A percentile compares a stretch with the other conserved stretches of the same genome.
Conservation (phyloP, 306 rosid genomes). For the Rosa multiflora region DNA sequence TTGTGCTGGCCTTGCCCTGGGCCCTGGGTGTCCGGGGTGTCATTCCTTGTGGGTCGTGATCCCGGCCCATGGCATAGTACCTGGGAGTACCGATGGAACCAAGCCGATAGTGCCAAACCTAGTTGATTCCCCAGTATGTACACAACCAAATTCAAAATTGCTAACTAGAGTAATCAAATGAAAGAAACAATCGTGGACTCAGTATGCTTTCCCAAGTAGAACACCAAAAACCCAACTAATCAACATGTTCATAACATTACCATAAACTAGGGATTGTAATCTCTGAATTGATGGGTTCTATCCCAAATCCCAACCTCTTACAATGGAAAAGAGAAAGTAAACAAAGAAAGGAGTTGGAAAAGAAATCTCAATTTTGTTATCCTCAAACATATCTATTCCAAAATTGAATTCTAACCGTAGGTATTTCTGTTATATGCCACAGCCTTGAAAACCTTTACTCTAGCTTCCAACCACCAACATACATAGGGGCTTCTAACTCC, state of each 20-base stretch:
- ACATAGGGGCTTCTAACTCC: neutral
- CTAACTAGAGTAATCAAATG: neutral
- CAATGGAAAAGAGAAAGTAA: neutral
- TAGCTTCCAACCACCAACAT: neutral
- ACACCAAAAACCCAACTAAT: neutral
- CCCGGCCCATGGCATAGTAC: no score
- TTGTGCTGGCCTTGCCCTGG: no score
- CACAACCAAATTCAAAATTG: neutral
- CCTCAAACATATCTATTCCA: neutral
- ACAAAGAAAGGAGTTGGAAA: neutral
- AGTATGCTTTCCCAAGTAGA: neutral
- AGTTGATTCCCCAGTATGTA: no score
- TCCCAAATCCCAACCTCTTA: neutral
- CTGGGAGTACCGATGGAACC: no score
- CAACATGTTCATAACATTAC: neutral
- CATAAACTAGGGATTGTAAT: neutral
- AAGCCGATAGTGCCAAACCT: no score
- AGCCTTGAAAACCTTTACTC: neutral
- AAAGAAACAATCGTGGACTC: neutral
- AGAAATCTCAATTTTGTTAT: neutral
- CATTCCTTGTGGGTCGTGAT: no score
- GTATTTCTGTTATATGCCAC: neutral
- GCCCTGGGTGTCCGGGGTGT: no score
- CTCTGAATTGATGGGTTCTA: neutral
- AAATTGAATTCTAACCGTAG: neutral